Percentiles rank a stretch among this genome's conserved stretches.
These are phyloP conservation scores for Phalaenopsis aphrodite DNA, from an alignment of 106 monocot species.

Conservation along the genomic window DNA sequence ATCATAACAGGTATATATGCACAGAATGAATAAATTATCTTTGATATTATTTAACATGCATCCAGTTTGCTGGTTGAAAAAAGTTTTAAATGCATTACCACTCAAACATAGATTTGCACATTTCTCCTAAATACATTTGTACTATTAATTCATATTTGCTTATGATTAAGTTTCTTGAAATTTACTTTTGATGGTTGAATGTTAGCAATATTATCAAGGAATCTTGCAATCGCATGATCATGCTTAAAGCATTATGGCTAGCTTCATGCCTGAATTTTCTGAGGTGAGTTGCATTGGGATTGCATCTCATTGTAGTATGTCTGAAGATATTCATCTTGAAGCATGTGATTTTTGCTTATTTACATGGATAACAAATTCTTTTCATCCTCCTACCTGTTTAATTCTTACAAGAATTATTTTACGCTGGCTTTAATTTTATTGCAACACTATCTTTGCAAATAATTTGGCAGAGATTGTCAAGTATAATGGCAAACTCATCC, in stretches of 20 bases:
- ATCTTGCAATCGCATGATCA: not conserved
- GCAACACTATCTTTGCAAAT: not conserved
- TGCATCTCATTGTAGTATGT: not conserved
- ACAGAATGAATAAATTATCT: too few species aligned
- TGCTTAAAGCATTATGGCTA: not conserved
- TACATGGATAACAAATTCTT: not conserved
- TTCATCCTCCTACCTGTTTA: not conserved
- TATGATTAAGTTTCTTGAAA: too few species aligned
- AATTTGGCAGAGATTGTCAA: slow-evolving; percentile 66
- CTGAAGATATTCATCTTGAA: not conserved
- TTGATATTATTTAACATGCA: too few species aligned
- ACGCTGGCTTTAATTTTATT: not conserved
- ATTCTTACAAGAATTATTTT: not conserved
- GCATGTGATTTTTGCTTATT: not conserved
- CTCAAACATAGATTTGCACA: too few species aligned
- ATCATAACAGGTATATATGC: too few species aligned
- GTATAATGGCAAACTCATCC: slow-evolving; percentile 50
- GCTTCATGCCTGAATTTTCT: not conserved
- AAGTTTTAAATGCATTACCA: too few species aligned
- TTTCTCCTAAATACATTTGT: too few species aligned
- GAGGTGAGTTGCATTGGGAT: not conserved
- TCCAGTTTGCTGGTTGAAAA: too few species aligned
- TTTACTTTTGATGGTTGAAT: not conserved
- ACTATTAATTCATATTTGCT: too few species aligned
- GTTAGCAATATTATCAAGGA: not conserved